These are phyloP conservation scores for Astragalus membranaceus DNA, from an alignment of 306 rosid genomes.

Conservation along the genomic window DNA sequence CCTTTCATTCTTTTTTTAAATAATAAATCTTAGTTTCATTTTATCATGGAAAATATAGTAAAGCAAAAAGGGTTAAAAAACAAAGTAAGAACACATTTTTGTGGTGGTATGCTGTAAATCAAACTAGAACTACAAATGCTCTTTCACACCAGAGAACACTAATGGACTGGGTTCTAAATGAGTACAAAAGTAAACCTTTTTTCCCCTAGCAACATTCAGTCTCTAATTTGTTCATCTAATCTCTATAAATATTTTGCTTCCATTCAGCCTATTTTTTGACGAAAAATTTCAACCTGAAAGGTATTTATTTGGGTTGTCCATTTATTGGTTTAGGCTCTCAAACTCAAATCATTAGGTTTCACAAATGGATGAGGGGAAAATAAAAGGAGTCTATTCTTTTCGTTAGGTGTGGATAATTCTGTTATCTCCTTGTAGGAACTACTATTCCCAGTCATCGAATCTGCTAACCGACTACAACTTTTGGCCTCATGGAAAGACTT, in stretches of 20 bases:
- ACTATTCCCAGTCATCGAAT: constrained; percentile 54
- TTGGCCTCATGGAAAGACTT: constrained; percentile 78
- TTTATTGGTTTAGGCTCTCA: background rate
- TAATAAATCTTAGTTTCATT: constrained; percentile 4
- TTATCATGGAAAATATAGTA: constrained; percentile 13
- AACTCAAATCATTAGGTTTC: constrained; percentile 1
- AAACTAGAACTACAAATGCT: constrained; percentile 9
- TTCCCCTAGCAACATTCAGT: background rate
- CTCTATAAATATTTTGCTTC: background rate
- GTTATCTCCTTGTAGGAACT: constrained; percentile 63
- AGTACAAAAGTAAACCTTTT: background rate
- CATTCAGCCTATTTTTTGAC: too few relatives aligned
- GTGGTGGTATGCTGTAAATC: background rate
- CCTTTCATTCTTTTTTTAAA: constrained; percentile 4
- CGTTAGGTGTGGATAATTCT: constrained; percentile 2
- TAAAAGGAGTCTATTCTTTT: constrained; percentile 9
- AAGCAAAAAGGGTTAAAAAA: background rate
- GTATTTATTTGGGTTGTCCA: constrained; percentile 6
- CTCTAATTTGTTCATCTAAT: background rate
- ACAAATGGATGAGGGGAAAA: background rate
- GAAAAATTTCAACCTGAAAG: background rate
- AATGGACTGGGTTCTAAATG: background rate
- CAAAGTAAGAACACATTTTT: background rate
- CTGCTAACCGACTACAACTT: constrained; percentile 37
- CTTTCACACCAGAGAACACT: background rate